Evolutionary conservation across 176 grass and related monocot genomes (phyloP).

Genomic region (Aegilops longissima): DNA sequence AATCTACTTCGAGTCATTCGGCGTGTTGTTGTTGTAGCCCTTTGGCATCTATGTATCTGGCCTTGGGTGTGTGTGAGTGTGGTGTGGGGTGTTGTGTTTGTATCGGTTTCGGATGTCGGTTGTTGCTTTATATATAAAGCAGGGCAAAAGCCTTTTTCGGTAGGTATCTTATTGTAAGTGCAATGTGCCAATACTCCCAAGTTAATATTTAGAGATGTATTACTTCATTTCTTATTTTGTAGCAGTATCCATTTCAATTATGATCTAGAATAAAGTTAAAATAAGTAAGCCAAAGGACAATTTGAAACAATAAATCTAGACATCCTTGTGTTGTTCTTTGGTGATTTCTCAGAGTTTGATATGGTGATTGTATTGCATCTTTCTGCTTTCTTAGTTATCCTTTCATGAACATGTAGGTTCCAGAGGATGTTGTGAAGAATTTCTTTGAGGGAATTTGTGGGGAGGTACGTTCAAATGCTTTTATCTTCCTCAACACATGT

Average conservation of each 20-base stretch:
- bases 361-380: not conserved
- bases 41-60: too few relatives aligned
- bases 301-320: not conserved
- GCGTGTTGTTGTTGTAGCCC: too few relatives aligned
- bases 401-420: conserved; percentile 44
- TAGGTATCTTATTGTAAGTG: not conserved
- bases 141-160: too few relatives aligned
- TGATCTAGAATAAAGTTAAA: conserved; percentile 1
- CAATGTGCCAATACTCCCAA: not conserved
- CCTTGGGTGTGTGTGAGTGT: too few relatives aligned
- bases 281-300: not conserved
- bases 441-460: conserved; percentile 83
- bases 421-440: conserved; percentile 69
- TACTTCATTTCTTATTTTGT: not conserved
- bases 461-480: conserved; percentile 50
- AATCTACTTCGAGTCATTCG: too few relatives aligned
- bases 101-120: too few relatives aligned
- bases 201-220: not conserved
- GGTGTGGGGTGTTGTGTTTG: too few relatives aligned
- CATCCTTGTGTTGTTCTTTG: not conserved
- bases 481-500: conserved; percentile 1
- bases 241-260: not conserved
- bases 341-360: conserved; percentile 3
- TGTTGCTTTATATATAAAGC: too few relatives aligned
- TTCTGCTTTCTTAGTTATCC: not conserved